phyloP scores from a whole-genome alignment of 768 basidiomycete genomes.

The Udeniomyces megalosporus region DNA sequence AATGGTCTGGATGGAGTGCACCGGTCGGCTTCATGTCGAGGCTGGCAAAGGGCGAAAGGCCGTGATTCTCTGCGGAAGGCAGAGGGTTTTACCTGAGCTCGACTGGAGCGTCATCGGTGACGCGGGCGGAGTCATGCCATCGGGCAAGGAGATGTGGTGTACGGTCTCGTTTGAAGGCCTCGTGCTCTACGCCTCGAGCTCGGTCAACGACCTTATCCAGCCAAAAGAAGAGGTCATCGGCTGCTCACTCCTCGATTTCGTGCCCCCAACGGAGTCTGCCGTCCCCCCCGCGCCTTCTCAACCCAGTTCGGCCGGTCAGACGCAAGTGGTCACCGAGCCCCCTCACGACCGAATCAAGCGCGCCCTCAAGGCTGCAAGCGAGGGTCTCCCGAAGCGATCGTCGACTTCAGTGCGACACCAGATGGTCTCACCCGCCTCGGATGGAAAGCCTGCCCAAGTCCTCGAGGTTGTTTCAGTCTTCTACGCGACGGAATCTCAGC shows the following conservation, averaged over 20 bases:
- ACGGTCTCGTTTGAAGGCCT: conserved; percentile 33
- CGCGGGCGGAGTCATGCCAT: conserved; percentile 38
- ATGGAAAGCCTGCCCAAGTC: conserved; percentile 13
- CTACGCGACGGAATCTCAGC: conserved; percentile 17
- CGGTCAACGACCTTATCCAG: conserved; percentile 28
- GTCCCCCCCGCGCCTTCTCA: neutral
- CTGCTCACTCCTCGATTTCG: neutral
- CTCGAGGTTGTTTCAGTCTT: conserved; percentile 30
- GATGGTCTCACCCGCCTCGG: conserved; percentile 21
- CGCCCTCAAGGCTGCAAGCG: neutral
- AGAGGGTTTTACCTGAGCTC: conserved; percentile 34
- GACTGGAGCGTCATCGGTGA: conserved; percentile 49
- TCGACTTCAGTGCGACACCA: conserved; percentile 25
- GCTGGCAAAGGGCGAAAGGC: conserved; percentile 88
- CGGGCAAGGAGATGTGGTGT: conserved; percentile 31
- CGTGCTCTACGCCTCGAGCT: conserved; percentile 29
- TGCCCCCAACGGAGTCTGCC: neutral
- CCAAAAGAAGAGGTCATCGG: conserved; percentile 17
- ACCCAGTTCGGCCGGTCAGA: neutral
- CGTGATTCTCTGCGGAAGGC: conserved; percentile 72
- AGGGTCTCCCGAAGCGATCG: conserved; percentile 16
- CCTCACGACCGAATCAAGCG: neutral
- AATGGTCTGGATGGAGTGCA: conserved; percentile 80
- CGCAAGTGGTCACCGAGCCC: neutral
- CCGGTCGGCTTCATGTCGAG: conserved; percentile 79